Percentiles rank a stretch among this genome's conserved stretches.
These are phyloP conservation scores for Cornus controversa DNA, from an alignment of 148 eudicot genomes.

Conservation along the genomic window DNA sequence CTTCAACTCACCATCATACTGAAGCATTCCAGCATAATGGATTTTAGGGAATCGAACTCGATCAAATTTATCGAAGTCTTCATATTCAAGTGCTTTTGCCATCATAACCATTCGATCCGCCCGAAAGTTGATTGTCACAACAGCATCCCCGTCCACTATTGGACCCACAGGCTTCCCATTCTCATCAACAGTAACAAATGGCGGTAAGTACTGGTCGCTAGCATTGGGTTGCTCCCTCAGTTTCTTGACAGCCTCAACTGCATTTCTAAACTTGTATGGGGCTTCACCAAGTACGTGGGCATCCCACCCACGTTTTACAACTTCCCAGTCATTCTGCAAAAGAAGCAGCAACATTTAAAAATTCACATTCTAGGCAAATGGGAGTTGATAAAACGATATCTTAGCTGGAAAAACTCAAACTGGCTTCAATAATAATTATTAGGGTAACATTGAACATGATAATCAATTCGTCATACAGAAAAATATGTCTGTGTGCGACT, in stretches of 20 bases:
- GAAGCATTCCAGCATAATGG: conserved; percentile 92
- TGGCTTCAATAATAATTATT: background rate
- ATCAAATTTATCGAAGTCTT: conserved; percentile 79
- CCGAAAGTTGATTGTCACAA: conserved; percentile 81
- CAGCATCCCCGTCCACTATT: conserved; percentile 92
- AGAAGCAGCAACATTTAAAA: background rate
- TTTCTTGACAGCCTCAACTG: conserved; percentile 80
- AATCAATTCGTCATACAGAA: background rate
- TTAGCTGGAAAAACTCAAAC: background rate
- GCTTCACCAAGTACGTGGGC: conserved; percentile 99
- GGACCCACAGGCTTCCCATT: conserved; percentile 85
- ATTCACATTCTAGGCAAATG: background rate
- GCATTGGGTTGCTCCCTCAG: conserved; percentile 61
- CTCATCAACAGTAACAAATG: conserved; percentile 86
- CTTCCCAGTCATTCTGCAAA: conserved; percentile 86
- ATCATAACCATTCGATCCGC: conserved; percentile 98
- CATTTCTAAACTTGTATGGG: conserved; percentile 70
- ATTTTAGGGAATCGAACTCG: conserved; percentile 74
- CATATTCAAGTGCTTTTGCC: conserved; percentile 88
- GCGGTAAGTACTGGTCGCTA: conserved; percentile 79
- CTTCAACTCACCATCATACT: conserved; percentile 91
- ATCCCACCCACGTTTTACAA: conserved; percentile 97
- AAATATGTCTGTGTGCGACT: background rate
- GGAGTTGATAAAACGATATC: background rate
- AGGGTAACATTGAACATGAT: background rate